Conservation (phyloP, 2,329 filamentous ascomycete species). For the Sclerotinia glacialis region DNA sequence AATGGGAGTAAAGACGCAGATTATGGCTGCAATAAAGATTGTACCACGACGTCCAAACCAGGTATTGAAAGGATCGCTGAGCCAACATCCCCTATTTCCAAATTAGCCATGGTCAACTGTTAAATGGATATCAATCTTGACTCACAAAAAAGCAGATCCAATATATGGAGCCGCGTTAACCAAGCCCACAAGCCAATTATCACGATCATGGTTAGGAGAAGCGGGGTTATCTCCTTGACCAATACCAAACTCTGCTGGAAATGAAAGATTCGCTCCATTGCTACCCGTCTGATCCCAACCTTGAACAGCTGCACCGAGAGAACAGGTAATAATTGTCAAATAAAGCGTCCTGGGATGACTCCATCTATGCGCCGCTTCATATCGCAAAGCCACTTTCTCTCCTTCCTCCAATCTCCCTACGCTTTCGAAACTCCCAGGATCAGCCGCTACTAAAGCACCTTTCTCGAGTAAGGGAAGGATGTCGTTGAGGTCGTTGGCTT, state of each 20-base stretch:
- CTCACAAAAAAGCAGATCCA: slow-evolving; percentile 45
- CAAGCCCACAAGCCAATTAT: slow-evolving; percentile 54
- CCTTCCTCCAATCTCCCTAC: slow-evolving; percentile 57
- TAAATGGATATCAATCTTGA: slow-evolving; percentile 22
- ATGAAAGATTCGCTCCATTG: slow-evolving; percentile 48
- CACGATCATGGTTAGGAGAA: slow-evolving; percentile 18
- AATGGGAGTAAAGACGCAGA: slow-evolving; percentile 49
- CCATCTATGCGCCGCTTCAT: slow-evolving; percentile 68
- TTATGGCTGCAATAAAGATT: slow-evolving; percentile 74
- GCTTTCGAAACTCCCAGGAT: slow-evolving; percentile 60
- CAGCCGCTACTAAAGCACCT: slow-evolving; percentile 72
- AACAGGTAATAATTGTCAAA: slow-evolving; percentile 65
- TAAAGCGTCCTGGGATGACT: slow-evolving; percentile 60
- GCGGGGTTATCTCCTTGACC: slow-evolving; percentile 31
- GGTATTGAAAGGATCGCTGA: slow-evolving; percentile 63
- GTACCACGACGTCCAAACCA: slow-evolving; percentile 65
- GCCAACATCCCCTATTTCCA: slow-evolving; percentile 56
- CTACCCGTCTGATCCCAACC: slow-evolving; percentile 34
- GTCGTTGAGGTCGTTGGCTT: slow-evolving; percentile 55
- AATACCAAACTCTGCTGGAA: slow-evolving; percentile 52
- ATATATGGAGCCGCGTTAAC: slow-evolving; percentile 56
- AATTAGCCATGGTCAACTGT: slow-evolving; percentile 36
- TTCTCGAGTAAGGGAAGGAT: slow-evolving; percentile 59
- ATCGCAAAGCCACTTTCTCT: slow-evolving; percentile 57
- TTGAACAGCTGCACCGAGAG: slow-evolving; percentile 65